Evolutionary conservation across 768 basidiomycete species (phyloP), one percentile per base, ranked within the genome.

Genomic region (Lepiota venenata): DNA sequence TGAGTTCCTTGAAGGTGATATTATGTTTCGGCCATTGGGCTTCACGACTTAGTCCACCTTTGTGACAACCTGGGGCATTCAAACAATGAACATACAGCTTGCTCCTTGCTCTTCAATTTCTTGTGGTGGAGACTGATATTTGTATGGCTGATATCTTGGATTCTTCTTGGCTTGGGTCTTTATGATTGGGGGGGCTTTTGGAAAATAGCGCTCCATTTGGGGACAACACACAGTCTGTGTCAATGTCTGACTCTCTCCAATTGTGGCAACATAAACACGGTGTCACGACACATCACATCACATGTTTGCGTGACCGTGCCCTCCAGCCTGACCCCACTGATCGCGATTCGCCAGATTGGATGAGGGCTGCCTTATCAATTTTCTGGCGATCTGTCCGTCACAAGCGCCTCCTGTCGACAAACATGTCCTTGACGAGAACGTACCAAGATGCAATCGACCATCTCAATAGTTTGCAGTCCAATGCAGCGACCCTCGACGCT

Each of bases 401-500:
- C 46, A 46, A 42, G 25, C 40, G 35, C 38, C 44, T 51, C 20
- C 16, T 39, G 35, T 42, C 25, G 40, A 60, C 71, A 55, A 66
- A 56, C 29, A 89, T 91, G 86, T 78, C 53, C 16, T 55, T 84
- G 22, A 72, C 77, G 25, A 75, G 81, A 61, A 79, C 83, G 3
- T 93, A 93, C 64, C 74, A 76, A 61, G 85, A 91, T 60, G 91
- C 91, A 0, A 73, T 93, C 40, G 78, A 83, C 41, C 72, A 76
- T 56, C 76, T 93, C 45, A 93, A 94, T 67, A 76, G 86, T 36
- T 75, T 93, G 2, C 95, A 99, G 67, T 89, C 88, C 25, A 99
- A 98, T 76, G 93, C 93, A 15, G 91, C 93, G n/a, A 82, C 85
- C 18, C 76, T 99, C 20, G 93, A 94, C 25, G 90, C 89, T 16